Base-by-base conservation (phyloP, 176 grass and related monocot species). In the Bromus sterilis region DNA sequence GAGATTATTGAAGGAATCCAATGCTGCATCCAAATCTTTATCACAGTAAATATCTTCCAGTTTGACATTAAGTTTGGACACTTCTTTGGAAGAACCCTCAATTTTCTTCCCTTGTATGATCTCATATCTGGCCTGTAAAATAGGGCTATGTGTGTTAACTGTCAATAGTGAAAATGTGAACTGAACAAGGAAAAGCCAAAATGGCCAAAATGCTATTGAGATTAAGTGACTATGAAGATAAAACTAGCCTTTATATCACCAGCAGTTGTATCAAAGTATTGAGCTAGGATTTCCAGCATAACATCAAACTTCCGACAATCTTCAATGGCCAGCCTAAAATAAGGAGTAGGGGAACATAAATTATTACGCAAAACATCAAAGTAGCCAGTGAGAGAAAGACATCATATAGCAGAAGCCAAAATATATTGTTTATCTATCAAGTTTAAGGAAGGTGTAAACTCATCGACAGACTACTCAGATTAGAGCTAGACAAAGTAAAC, bases 1-100 rank as follows among this genome's bases (percentile, higher is more conserved):
- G 33, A 99, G 91, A 78, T 95, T 99, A 82, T 99, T 85, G 88
- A 99, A 99, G 63, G 96, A 95, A 91, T 99, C 96, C 87, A 95
- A 72, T 84, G 96, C 96, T 53, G 96, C 93, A 37, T 90, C 93
- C 60, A 99, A 79, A 91, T 99, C 93, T 91, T 99, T 99, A 40
- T 90, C 96, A 73, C 69, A 3, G 74, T 93, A 87, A 71, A 86
- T 71, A 82, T 98, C 87, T 59, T 92, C 82, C 37, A 86, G 53
- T 91, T 87, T 93, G 42, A 34, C 67, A 89, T 83, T 86, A 88
- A 81, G 44, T 74, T 93, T 89, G 49, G 42, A 11, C 40, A 84
- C 86, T 75, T 87, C 83, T 76, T 87, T 88, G 33, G 66, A 74
- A 89, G 80, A 91, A 76, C 84, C 63, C 58, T 88, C 82, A 75